Base-by-base conservation (phyloP, 768 basidiomycete genomes). In the Gloeostereum incarnatum region DNA sequence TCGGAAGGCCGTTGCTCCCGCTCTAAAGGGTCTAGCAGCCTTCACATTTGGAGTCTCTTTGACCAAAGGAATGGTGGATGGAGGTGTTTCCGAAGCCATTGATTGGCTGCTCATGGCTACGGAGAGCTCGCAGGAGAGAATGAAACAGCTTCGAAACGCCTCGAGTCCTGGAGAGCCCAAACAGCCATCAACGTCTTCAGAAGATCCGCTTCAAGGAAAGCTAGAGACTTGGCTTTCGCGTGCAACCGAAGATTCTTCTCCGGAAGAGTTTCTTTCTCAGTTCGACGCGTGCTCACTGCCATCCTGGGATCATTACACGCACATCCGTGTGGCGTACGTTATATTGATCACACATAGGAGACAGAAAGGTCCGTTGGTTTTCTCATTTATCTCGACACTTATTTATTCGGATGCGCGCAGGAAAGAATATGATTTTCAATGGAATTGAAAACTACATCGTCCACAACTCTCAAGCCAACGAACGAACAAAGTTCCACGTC, bases 301-400 rank as follows among this genome's bases (percentile, higher is more conserved):
- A 1, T 45, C 57, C 10, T 72, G 68, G 68, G 69, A 72, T 45
- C 68, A 71, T 45, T 69, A 68, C 48, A 68, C 63, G 8, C 66
- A 66, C 32, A 61, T 69, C 16, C 65, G 66, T 1, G 51, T 68
- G 20, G 63, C 65, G 4, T 71, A 62, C 41, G 46, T 63, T n/a
- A 43, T 66, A 34, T 53, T 70, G 11, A 61, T 49, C 5, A 61
- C 49, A 20, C 54, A 63, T 40, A 67, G 66, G 6, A 59, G 67
- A 16, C 57, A 64, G 42, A 62, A 61, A 58, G 67, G 69, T 63
- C 24, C 17, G 45, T 45, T 16, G 7, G 13, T 22, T 27, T 17
- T 25, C 11, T 31, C 11, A 14, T 20, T 24, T 16, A 14, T 24
- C 1, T 20, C 6, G n/a, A 13, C 21, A 10, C n/a, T n/a, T n/a